Base-by-base conservation (phyloP, 352 stramenopile species). In the Blastocystis sp. region DNA sequence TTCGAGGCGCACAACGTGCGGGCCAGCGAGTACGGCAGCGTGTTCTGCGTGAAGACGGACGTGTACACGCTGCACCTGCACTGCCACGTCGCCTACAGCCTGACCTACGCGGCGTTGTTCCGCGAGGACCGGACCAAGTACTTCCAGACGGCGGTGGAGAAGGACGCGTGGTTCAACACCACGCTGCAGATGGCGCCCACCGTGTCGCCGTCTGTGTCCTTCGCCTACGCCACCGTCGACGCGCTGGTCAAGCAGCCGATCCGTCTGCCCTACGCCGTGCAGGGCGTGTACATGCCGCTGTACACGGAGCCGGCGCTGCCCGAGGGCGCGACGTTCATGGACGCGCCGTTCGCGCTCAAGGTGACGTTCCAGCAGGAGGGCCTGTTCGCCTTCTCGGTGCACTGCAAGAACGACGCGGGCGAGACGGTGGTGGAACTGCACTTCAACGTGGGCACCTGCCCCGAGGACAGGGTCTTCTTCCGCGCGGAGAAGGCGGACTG, bases 101-200 rank as follows among this genome's bases (percentile, higher is more conserved):
- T 79, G 34, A 60, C 7, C 48, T 40, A 45, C 11, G 3, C 54
- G 2, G 21, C 28, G 2, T 0, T 79, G 6, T 28, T 40, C 34
- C 69, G 69, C 10, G 69, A 79, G 17, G 69, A 79, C n/a, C 4
- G n/a, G 19, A 14, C 28, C 3, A 14, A 17, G 9, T 79, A 64
- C n/a, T 61, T 79, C 34, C 0, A 79, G 3, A 54, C 1, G 21
- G 28, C 17, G 10, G 7, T 54, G 11, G 11, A 38, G 11, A 40
- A 59, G 68, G 38, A 43, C 19, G 6, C 4, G 11, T 79, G 69
- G 69, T 79, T 62, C 45, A 79, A 79, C 57, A 79, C 69, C 4
- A 79, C 69, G 28, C 48, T 62, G 24, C 14, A 79, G 10, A 60
- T 79, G 69, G n/a, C 63, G 9, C 43, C 28, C 43, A 79, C 1